Conservation (phyloP, 2,329 filamentous ascomycete species). For the Diaporthe eres region DNA sequence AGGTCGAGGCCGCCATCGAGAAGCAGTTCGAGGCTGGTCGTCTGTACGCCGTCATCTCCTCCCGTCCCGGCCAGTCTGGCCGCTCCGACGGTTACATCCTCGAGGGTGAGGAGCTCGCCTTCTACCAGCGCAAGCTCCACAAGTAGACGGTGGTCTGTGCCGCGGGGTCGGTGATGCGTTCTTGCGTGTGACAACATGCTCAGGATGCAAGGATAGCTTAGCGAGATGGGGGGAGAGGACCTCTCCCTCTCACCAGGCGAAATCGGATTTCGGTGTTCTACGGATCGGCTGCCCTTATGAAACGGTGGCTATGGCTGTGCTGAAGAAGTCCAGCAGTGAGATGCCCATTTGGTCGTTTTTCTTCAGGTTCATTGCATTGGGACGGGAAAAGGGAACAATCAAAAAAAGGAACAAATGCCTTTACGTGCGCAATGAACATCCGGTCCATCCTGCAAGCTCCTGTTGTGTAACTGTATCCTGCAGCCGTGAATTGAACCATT, state of each 20-base stretch:
- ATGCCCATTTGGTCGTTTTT: constrained; percentile 38
- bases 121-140: constrained; percentile 99
- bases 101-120: constrained; percentile 99
- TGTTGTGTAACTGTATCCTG: neutral
- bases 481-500: neutral
- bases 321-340: constrained; percentile 32
- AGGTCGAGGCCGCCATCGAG: constrained; percentile 94
- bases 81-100: constrained; percentile 98
- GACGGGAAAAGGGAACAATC: constrained; percentile 41
- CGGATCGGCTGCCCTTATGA: constrained; percentile 42
- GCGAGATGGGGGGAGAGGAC: constrained; percentile 13
- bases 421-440: constrained; percentile 41
- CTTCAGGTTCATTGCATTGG: constrained; percentile 41
- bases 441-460: constrained; percentile 34
- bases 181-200: neutral
- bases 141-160: constrained; percentile 76
- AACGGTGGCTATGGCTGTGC: constrained; percentile 39
- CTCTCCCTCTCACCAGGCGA: constrained; percentile 37
- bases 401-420: constrained; percentile 41
- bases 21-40: constrained; percentile 99
- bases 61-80: constrained; percentile 95
- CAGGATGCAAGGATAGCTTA: constrained; percentile 36
- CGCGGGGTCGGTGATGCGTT: neutral
- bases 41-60: constrained; percentile 92
- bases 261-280: constrained; percentile 43